Conservation (phyloP, 768 basidiomycete genomes). For the Grammothele lineata region DNA sequence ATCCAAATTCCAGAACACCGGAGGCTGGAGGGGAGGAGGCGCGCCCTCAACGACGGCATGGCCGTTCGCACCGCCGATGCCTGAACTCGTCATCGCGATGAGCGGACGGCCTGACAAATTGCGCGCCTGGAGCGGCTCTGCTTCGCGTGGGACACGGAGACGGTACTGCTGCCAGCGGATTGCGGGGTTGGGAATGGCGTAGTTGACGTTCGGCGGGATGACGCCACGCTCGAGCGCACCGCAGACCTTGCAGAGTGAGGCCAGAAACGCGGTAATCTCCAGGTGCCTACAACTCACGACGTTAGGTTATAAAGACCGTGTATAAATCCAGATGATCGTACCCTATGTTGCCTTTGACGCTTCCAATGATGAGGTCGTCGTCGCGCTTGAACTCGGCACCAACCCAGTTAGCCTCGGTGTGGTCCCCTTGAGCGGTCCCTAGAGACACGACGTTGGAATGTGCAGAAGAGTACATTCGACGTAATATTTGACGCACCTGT, state of each 20-base stretch:
- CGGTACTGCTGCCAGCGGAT: constrained; percentile 37
- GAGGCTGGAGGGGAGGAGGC: neutral
- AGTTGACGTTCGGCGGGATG: constrained; percentile 40
- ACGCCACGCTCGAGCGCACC: constrained; percentile 32
- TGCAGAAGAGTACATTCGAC: no score
- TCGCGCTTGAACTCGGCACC: constrained; percentile 33
- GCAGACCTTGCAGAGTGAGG: constrained; percentile 40
- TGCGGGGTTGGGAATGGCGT: constrained; percentile 30
- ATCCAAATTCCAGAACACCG: neutral
- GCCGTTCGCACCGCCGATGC: constrained; percentile 42
- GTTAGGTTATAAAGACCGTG: neutral
- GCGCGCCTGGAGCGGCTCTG: constrained; percentile 23
- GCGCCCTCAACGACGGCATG: constrained; percentile 37
- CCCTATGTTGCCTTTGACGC: constrained; percentile 46
- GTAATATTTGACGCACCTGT: constrained; percentile 34
- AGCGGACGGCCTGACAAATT: constrained; percentile 24
- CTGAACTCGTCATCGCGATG: constrained; percentile 39
- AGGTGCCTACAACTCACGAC: constrained; percentile 26
- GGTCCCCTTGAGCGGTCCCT: constrained; percentile 44
- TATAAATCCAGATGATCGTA: constrained; percentile 20
- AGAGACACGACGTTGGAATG: no score
- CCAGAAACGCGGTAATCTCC: constrained; percentile 41
- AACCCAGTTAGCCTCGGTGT: constrained; percentile 47
- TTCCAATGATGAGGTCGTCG: constrained; percentile 35
- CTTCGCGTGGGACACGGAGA: constrained; percentile 31